Evolutionary conservation across 306 rosid genomes (phyloP), one percentile per base, ranked within the genome.

Genomic region (Malus fusca): DNA sequence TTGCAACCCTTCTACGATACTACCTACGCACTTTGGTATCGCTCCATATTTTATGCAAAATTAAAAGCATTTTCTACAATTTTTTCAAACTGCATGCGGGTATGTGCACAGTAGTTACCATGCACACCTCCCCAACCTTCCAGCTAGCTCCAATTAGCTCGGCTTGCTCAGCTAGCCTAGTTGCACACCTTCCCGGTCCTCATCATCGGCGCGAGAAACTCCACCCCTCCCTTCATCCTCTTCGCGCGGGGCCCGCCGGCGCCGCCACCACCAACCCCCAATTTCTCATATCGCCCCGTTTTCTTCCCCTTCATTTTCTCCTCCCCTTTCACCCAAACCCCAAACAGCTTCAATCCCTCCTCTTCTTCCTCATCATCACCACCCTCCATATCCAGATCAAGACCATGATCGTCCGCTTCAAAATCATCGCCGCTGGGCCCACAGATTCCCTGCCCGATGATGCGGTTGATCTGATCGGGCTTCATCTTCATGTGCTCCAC

Each of bases 301-400:
- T 83, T 94, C 69, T 76, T 67, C 8, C 79, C 87, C 73, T 48
- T 66, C 33, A 46, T 73, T 23, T 77, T 77, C 46, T 75, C 80
- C 5, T 79, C 82, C 3, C 78, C 88, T 72, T 86, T 88, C 74
- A 96, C 79, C 99, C 92, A 92, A 72, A 96, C 99, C 44, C 99
- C 99, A 74, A 96, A 96, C 82, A 96, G 87, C 81, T 90, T 92
- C 90, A 96, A 64, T 79, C 86, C 83, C 19, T 84, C 86, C 62
- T 11, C 85, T 23, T 77, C 65, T 31, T 48, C 81, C 9, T 59
- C 86, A 14, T 62, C 81, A 3, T 15, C 71, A 1, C 40, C 55
- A 7, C 21, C 43, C 10, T 11, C 76, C 86, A 58, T 58, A 58
- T 10, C 30, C 23, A 58, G 1, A 68, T 62, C 71, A 22, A 40